Conservation (phyloP, 1,139 yeast species). For the Nakaseomyces bracarensis region DNA sequence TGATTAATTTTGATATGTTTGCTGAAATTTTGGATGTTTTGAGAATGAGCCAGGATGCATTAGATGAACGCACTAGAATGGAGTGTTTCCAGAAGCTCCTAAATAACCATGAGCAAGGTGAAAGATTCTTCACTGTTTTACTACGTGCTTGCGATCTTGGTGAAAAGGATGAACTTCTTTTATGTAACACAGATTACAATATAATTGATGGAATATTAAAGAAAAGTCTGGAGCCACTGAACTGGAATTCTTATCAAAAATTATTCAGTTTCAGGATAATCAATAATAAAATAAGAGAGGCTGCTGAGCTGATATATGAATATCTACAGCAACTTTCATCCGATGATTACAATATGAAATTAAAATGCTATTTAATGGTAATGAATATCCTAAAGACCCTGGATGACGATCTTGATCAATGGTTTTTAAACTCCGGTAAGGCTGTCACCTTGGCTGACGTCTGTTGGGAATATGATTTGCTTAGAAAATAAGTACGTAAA, state of each 20-base stretch:
- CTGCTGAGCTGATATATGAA: constrained; percentile 27
- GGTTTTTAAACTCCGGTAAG: constrained; percentile 39
- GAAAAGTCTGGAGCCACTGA: constrained; percentile 13
- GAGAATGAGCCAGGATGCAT: constrained; percentile 22
- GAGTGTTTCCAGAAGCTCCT: constrained; percentile 24
- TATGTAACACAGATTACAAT: constrained; percentile 36
- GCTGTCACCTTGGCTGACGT: constrained; percentile 29
- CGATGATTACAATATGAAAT: constrained; percentile 13
- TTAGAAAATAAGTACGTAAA: background rate
- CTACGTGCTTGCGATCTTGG: constrained; percentile 16
- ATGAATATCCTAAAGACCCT: constrained; percentile 26
- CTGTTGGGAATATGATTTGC: background rate
- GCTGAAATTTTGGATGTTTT: constrained; percentile 29
- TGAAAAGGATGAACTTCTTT: constrained; percentile 12
- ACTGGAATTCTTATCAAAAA: constrained; percentile 24
- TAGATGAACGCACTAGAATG: constrained; percentile 18
- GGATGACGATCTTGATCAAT: constrained; percentile 42
- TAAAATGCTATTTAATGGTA: constrained; percentile 23
- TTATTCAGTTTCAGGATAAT: constrained; percentile 26
- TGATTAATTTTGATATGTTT: constrained; percentile 23
- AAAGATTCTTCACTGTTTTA: constrained; percentile 22
- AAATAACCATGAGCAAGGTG: constrained; percentile 16
- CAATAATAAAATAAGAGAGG: constrained; percentile 27
- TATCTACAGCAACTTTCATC: constrained; percentile 14
- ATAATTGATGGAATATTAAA: constrained; percentile 38